Evolutionary conservation across 306 rosid genomes (phyloP), one percentile per base, ranked within the genome.

Genomic region (Trifolium repens): DNA sequence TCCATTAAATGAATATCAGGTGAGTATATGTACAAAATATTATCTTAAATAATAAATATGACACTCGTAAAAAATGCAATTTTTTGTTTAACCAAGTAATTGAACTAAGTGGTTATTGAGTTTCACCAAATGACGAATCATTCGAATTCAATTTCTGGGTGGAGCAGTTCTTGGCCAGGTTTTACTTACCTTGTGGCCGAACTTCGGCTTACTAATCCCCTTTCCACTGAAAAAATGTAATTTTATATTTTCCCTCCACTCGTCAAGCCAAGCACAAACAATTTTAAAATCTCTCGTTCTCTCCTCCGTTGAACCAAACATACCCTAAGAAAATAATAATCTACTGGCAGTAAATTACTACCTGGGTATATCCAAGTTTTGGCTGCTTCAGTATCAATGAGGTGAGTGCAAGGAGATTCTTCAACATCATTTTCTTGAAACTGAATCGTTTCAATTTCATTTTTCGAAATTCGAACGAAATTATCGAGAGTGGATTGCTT

Each of bases 301-400:
- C 8, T 46, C 52, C 52, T 13, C 52, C 16, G 2, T 46, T 46
- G 16, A 46, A 46, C 52, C 52, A 46, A 46, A 46, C 52, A 46
- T 3, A 46, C 52, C 34, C 22, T 53, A 54, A 63, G 30, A 11
- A 5, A 13, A 46, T 46, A 34, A n/a, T 26, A 30, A 53, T 1
- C 10, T n/a, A 39, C 8, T 40, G 4, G 2, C 53, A 16, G 59
- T 42, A 50, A 30, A 19, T 12, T 43, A 67, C 13, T 73, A 89
- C 96, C 96, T 80, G 97, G 98, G 86, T 94, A 94, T 60, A 87
- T 85, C 98, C 98, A 94, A 72, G 93, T 94, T 78, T 90, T 88
- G 61, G 96, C 97, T 1, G 94, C 94, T 71, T 90, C 90, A 11
- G 77, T 15, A 37, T 91, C 98, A 55, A 91, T 86, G 65, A 39